Conservation (phyloP, 2,329 filamentous ascomycete genomes). For the Stemphylium vesicarium region DNA sequence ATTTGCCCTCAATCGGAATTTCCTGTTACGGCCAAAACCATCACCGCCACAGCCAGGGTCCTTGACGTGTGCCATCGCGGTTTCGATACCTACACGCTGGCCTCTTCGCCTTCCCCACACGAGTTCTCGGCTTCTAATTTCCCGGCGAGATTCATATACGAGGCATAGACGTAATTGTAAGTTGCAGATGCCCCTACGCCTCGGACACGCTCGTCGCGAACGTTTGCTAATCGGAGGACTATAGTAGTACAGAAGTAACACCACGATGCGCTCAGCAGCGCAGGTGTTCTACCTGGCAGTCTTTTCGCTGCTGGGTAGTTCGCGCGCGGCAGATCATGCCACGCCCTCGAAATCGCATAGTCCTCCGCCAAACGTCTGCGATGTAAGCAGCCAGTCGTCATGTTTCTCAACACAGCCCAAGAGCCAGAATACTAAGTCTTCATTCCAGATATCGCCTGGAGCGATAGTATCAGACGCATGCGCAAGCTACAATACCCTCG, state of each 20-base stretch:
- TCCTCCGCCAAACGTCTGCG: conserved; percentile 58
- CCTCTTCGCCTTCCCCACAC: conserved; percentile 44
- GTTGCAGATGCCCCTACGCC: conserved; percentile 20
- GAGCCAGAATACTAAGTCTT: conserved; percentile 45
- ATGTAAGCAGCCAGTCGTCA: conserved; percentile 55
- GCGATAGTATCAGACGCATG: conserved; percentile 93
- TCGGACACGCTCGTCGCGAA: conserved; percentile 32
- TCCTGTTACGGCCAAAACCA: conserved; percentile 25
- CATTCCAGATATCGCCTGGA: conserved; percentile 78
- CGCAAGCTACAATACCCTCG: conserved; percentile 89
- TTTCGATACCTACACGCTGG: conserved; percentile 44
- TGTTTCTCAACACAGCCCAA: conserved; percentile 24
- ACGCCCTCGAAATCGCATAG: conserved; percentile 48
- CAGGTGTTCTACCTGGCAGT: conserved; percentile 67
- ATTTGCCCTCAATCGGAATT: conserved; percentile 20
- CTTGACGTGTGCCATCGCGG: conserved; percentile 25
- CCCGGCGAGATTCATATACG: conserved; percentile 32
- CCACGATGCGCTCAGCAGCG: conserved; percentile 60
- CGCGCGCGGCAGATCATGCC: conserved; percentile 50
- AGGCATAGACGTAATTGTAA: conserved; percentile 21
- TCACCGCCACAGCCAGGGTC: conserved; percentile 31
- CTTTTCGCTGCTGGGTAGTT: conserved; percentile 62
- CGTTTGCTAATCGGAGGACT: conserved; percentile 44
- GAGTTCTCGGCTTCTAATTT: conserved; percentile 27
- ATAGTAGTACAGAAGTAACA: conserved; percentile 18